Percentiles rank a stretch among this genome's conserved stretches.
Evolutionary conservation across 331 rosid genomes (phyloP).

Genomic region (Prunus yedoensis): DNA sequence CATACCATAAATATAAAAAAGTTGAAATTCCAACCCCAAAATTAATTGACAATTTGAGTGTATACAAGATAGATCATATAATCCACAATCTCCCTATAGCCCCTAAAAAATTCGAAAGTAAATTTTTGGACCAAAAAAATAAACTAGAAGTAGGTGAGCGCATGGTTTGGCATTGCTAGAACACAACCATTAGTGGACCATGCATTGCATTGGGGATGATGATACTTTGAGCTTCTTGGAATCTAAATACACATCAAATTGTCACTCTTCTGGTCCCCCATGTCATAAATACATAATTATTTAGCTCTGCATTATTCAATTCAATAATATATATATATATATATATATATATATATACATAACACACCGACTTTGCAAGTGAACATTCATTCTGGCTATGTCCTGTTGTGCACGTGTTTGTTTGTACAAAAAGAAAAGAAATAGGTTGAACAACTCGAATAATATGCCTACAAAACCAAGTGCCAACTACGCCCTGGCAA

Average conservation of each 20-base stretch:
- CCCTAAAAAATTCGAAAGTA: no score
- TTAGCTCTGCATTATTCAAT: no score
- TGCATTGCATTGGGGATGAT: not conserved
- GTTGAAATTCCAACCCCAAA: no score
- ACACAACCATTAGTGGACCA: not conserved
- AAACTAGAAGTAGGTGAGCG: not conserved
- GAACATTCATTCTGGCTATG: not conserved
- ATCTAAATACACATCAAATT: not conserved
- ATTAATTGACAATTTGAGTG: no score
- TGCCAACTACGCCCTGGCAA: not conserved
- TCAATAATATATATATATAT: no score
- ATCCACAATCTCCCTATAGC: no score
- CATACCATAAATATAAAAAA: no score
- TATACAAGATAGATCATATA: no score
- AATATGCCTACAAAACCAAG: not conserved
- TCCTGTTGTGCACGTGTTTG: not conserved
- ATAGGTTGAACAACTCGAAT: not conserved
- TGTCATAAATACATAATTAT: not conserved
- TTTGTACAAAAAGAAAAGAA: not conserved
- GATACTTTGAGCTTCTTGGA: not conserved
- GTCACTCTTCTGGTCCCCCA: not conserved
- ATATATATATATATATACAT: no score
- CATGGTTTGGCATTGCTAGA: not conserved
- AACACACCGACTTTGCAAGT: not conserved
- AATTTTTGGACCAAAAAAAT: not conserved